Evolutionary conservation across 768 basidiomycete genomes (phyloP), one percentile per base, ranked within the genome.

Genomic region (Kwoniella shandongensis): DNA sequence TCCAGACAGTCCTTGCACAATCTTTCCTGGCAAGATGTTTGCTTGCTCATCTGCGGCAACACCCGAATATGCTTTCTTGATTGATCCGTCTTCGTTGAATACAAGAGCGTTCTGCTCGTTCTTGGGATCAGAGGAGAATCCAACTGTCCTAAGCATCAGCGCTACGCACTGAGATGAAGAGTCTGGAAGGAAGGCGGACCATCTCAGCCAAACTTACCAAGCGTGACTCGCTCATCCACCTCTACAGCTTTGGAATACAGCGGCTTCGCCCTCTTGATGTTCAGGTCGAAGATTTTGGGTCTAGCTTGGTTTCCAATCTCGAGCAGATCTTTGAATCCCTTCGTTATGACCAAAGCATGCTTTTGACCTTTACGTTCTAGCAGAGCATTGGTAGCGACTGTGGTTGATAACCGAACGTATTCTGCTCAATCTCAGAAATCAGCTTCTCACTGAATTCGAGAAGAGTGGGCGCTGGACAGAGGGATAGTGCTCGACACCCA

Each of bases 261-360:
- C 2, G 89, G 87, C 0, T 59, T 56, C 10, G 70, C 62, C 23
- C 73, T 70, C 13, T 63, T 83, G 73, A 97, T 93, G 67, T 93
- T 88, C 23, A 98, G 81, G 75, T 96, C 93, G 67, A 98, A 98
- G 65, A 97, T 96, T 67, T 84, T 85, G 1, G 94, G 94, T 20
- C 94, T 87, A 17, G 91, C 87, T 75, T 97, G 94, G 75, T 96
- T 96, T 8, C 91, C 91, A 57, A 98, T 97, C 29, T 88, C 81
- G 5, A 98, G 82, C 10, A 97, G 84, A 75, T 96, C 93, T 72
- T 75, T 54, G 65, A 70, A 72, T 2, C 74, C 74, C 48, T 72
- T 69, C 1, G 94, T 97, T 69, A 93, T 94, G 13, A 96, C 79
- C 32, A 98, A 80, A 0, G 91, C 93, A 58, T 94, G 91, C 61